Percentiles rank a stretch among this genome's conserved stretches.
Conservation (phyloP, 2,329 filamentous ascomycete species). For the Arthrinium phaeospermum region DNA sequence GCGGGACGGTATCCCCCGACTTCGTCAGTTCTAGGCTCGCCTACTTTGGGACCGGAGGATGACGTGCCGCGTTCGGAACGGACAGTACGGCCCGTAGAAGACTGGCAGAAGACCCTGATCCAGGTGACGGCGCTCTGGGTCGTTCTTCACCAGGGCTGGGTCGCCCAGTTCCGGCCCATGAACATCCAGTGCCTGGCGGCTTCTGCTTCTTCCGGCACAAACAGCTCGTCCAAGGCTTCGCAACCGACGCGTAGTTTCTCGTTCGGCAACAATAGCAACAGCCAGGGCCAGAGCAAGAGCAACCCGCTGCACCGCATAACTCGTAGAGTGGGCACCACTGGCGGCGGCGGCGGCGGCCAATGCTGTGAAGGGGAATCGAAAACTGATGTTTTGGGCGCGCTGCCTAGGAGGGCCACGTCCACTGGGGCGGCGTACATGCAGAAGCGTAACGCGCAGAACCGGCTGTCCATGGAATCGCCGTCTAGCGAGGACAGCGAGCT, state of each 20-base stretch:
- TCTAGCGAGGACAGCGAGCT: conserved; percentile 22
- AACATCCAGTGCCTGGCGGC: conserved; percentile 28
- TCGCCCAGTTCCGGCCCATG: conserved; percentile 42
- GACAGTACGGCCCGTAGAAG: conserved; percentile 46
- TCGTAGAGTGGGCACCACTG: conserved; percentile 24
- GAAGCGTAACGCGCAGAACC: conserved; percentile 35
- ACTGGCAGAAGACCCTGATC: conserved; percentile 54
- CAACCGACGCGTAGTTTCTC: conserved; percentile 17
- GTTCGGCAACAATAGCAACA: conserved; percentile 24
- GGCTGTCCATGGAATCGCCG: conserved; percentile 5
- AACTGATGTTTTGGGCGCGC: not conserved
- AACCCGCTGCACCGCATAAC: conserved; percentile 27
- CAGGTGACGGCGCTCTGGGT: conserved; percentile 59
- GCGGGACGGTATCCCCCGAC: conserved; percentile 54
- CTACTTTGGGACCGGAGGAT: not conserved
- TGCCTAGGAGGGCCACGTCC: conserved; percentile 50
- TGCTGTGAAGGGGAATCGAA: not conserved
- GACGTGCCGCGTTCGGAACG: conserved; percentile 32
- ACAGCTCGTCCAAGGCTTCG: not conserved
- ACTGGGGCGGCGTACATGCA: conserved; percentile 55
- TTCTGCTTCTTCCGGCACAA: conserved; percentile 21
- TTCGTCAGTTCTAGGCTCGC: conserved; percentile 31
- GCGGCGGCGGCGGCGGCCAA: conserved; percentile 17
- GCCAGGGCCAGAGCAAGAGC: not conserved
- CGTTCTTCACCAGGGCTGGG: conserved; percentile 52